Conservation (phyloP, 176 grass and related monocot species). For the Tillandsia fasciculata region DNA sequence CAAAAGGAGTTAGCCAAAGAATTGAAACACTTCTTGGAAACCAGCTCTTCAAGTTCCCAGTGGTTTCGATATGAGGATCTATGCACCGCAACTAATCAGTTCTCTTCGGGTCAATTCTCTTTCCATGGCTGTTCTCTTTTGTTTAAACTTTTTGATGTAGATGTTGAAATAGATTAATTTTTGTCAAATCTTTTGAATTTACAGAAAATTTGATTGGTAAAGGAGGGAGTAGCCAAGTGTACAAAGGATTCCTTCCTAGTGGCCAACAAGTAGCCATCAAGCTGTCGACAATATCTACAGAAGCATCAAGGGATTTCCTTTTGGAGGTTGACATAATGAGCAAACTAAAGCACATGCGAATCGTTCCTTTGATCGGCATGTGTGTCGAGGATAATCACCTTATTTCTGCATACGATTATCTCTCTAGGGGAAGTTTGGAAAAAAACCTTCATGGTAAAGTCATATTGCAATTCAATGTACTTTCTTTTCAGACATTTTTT, state of each 20-base stretch:
- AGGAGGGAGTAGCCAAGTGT: slow-evolving; percentile 76
- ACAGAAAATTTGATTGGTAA: slow-evolving; percentile 85
- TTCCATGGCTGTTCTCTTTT: not conserved
- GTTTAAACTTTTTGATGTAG: not conserved
- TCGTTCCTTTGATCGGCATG: slow-evolving; percentile 68
- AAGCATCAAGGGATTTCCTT: slow-evolving; percentile 81
- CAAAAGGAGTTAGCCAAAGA: slow-evolving; percentile 31
- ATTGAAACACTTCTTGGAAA: slow-evolving; percentile 34
- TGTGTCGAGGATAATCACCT: slow-evolving; percentile 70
- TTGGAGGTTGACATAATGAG: slow-evolving; percentile 83
- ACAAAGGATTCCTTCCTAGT: slow-evolving; percentile 52
- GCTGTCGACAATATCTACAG: slow-evolving; percentile 44
- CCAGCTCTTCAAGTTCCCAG: slow-evolving; percentile 40
- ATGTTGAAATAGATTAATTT: not conserved
- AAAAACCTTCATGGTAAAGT: slow-evolving; percentile 74
- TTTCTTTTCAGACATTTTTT: not conserved
- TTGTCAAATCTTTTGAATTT: not conserved
- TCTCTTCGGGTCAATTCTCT: slow-evolving; percentile 47
- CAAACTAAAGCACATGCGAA: slow-evolving; percentile 55
- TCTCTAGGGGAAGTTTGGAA: slow-evolving; percentile 71
- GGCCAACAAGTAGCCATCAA: slow-evolving; percentile 68
- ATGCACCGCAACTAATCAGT: slow-evolving; percentile 68
- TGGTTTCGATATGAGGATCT: slow-evolving; percentile 91
- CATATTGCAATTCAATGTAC: not conserved
- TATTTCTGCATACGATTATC: slow-evolving; percentile 77